These are phyloP conservation scores for Lachancea fermentati DNA, from an alignment of 805 yeast species.

Conservation along the genomic window DNA sequence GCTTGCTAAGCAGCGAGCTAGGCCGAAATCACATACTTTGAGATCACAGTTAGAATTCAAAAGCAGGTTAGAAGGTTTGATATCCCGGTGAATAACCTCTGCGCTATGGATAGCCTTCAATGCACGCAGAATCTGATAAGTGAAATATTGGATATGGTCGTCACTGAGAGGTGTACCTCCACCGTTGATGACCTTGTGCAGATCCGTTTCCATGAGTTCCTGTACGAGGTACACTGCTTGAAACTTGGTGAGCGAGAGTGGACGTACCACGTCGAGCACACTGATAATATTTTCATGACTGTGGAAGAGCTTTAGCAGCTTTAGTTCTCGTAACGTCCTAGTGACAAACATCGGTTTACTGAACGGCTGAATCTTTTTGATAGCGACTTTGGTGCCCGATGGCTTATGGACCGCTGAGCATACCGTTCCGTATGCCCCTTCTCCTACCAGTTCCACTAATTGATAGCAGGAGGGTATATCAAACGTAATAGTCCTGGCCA, in stretches of 20 bases:
- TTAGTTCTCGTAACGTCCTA: conserved; percentile 66
- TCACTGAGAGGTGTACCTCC: conserved; percentile 40
- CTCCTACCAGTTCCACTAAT: conserved; percentile 59
- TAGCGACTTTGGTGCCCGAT: conserved; percentile 61
- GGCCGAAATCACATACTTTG: conserved; percentile 75
- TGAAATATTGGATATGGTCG: conserved; percentile 65
- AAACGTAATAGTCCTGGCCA: conserved; percentile 49
- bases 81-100: conserved; percentile 68
- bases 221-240: conserved; percentile 71
- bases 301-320: conserved; percentile 55
- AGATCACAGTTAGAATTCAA: conserved; percentile 67
- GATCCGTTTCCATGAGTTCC: conserved; percentile 72
- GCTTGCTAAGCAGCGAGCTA: conserved; percentile 51
- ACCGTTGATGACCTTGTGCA: conserved; percentile 50
- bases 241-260: conserved; percentile 51
- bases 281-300: conserved; percentile 69
- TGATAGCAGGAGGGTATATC: conserved; percentile 60
- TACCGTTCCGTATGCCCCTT: conserved; percentile 80
- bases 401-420: conserved; percentile 62
- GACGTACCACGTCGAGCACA: conserved; percentile 61
- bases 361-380: conserved; percentile 72
- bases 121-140: conserved; percentile 66
- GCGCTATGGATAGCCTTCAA: conserved; percentile 67
- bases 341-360: conserved; percentile 59
- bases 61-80: conserved; percentile 68